Evolutionary conservation across 495 filamentous ascomycete genomes (phyloP).

Genomic region (Amphirosellinia nigrospora): DNA sequence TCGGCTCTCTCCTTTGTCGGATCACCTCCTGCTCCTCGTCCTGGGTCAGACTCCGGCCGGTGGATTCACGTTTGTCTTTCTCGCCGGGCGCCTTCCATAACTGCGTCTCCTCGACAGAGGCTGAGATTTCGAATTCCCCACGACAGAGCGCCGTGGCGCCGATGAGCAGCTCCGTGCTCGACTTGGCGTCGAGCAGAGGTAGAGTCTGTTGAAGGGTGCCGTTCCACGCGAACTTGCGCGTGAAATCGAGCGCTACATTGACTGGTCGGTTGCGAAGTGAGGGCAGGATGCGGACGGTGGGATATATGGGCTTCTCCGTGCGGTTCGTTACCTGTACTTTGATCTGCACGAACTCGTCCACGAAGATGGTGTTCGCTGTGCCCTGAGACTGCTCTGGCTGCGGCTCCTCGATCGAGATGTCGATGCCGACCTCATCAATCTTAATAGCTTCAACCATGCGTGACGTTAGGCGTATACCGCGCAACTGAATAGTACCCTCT

Average conservation of each 20-base stretch:
- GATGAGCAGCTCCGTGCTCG: slow-evolving; percentile 60
- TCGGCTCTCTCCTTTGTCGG: slow-evolving; percentile 46
- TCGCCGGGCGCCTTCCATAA: slow-evolving; percentile 41
- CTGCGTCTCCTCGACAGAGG: slow-evolving; percentile 79
- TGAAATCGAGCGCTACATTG: slow-evolving; percentile 79
- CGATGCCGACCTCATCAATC: slow-evolving; percentile 79
- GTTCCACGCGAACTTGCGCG: slow-evolving; percentile 82
- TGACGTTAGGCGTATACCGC: slow-evolving; percentile 71
- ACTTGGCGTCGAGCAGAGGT: slow-evolving; percentile 62
- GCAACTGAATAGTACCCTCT: slow-evolving; percentile 74
- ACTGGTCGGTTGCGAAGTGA: slow-evolving; percentile 74
- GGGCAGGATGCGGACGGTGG: slow-evolving; percentile 78
- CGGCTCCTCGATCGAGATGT: slow-evolving; percentile 58
- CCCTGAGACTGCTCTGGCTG: slow-evolving; percentile 17
- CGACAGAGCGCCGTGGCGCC: slow-evolving; percentile 75
- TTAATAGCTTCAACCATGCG: slow-evolving; percentile 85
- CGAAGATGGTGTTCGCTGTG: slow-evolving; percentile 57
- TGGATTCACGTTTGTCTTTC: slow-evolving; percentile 30
- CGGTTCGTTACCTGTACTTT: slow-evolving; percentile 74
- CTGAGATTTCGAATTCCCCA: slow-evolving; percentile 83
- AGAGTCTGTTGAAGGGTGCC: slow-evolving; percentile 80
- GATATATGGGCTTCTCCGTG: slow-evolving; percentile 68
- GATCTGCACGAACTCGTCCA: slow-evolving; percentile 75
- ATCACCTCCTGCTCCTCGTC: slow-evolving; percentile 31
- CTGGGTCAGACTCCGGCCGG: slow-evolving; percentile 32